Base-by-base conservation (phyloP, 1,284 basidiomycete genomes). In the Sporisorium scitamineum region DNA sequence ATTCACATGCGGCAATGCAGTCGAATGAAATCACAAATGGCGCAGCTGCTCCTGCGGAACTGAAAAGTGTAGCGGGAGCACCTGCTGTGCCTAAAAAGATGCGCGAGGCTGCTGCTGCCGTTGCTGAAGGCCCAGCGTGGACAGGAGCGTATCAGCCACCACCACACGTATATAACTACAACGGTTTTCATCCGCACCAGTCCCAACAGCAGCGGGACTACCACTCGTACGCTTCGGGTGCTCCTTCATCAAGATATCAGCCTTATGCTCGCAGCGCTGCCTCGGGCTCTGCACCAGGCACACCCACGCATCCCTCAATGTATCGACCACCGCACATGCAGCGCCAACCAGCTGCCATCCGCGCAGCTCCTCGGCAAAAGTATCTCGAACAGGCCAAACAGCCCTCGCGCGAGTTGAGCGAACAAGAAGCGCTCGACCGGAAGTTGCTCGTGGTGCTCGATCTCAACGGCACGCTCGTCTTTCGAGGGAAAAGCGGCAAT, bases 381-480 rank as follows among this genome's bases (percentile, higher is more conserved):
- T 76, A 76, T 41, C 24, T 71, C 18, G 42, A 61, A 18, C 57
- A 58, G 32, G 73, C 73, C 6, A 41, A 44, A 16, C 22, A 61
- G 20, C 11, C 50, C 0, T 56, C 58, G 24, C 18, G 32, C n/a
- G 26, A 34, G 39, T 52, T 71, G 14, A 47, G 20, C 34, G 64
- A 76, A 13, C 9, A 64, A 2, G 68, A 68, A 10, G 64, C 51
- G 16, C 22, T 16, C 3, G 48, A 55, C 3, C 44, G 69, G 2
- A 67, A 76, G 52, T 54, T 68, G 83, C 89, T 94, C 0, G 88
- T 94, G 54, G 88, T 94, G 3, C 89, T 94, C 9, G 93, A 94
- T 83, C 87, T 94, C 50, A 94, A 94, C 80, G 93, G 93, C 5
- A 91, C 92, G 0, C 89, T 94, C 10, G 88, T 94, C n/a, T 87